Percentiles rank a stretch among this genome's conserved stretches.
These are phyloP conservation scores for Anthracocystis setariae DNA, from an alignment of 1,284 basidiomycete species.

Conservation along the genomic window DNA sequence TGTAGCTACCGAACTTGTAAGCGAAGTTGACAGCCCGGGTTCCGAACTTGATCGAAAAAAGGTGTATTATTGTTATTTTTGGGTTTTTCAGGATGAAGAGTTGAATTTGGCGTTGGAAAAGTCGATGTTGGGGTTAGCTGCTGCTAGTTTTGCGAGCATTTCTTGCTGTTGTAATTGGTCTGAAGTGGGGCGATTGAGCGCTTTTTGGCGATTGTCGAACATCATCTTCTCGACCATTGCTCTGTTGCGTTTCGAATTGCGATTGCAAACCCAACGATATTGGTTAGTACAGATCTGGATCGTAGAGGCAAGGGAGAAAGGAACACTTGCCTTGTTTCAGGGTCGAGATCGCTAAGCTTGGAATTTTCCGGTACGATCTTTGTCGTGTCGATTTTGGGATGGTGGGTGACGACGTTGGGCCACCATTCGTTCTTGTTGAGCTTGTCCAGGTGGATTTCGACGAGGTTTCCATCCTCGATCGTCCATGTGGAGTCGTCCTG, in stretches of 20 bases:
- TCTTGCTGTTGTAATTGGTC: constrained; percentile 64
- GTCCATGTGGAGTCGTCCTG: constrained; percentile 98
- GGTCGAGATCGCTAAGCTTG: constrained; percentile 93
- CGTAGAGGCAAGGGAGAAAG: too few species aligned
- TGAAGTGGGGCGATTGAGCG: constrained; percentile 83
- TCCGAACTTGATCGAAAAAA: too few species aligned
- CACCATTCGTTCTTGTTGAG: constrained; percentile 91
- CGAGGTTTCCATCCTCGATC: constrained; percentile 80
- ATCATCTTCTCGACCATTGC: constrained; percentile 99
- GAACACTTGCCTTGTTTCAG: constrained; percentile 83
- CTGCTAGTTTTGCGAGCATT: constrained; percentile 47
- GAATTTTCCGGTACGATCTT: constrained; percentile 97
- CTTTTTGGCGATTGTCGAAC: constrained; percentile 98
- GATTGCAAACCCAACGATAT: background rate
- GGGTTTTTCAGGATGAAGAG: constrained; percentile 18
- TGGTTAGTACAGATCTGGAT: too few species aligned
- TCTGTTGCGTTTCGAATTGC: constrained; percentile 72
- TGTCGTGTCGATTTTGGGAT: constrained; percentile 95
- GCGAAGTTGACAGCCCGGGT: too few species aligned
- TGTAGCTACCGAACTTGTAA: too few species aligned
- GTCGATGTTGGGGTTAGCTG: constrained; percentile 49
- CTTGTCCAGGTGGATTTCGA: constrained; percentile 87
- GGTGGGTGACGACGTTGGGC: constrained; percentile 93
- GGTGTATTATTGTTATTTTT: too few species aligned
- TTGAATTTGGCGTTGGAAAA: constrained; percentile 52